phyloP scores from a whole-genome alignment of 1,284 basidiomycete species.

The Moniliophthora roreri region DNA sequence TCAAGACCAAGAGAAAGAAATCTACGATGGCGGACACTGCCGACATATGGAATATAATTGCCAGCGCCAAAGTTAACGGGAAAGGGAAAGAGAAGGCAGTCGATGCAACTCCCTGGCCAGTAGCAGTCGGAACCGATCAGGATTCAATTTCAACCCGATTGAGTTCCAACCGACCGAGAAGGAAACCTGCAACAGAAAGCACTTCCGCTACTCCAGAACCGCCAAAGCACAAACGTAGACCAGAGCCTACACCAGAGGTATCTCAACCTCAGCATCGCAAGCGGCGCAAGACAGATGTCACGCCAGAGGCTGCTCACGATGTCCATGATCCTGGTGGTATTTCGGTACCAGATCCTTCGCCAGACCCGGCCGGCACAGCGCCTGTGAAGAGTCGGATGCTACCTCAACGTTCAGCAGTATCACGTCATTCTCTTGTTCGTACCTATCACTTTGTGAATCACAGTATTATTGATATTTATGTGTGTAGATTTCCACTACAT shows the following conservation, averaged over 20 bases:
- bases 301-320: not conserved
- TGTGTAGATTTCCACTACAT: constrained; percentile 17
- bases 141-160: not conserved
- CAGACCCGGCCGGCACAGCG: constrained; percentile 7
- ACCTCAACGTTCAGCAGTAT: not conserved
- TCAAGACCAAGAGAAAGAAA: constrained; percentile 10
- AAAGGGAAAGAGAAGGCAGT: not conserved
- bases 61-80: constrained; percentile 18
- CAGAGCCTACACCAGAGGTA: constrained; percentile 2
- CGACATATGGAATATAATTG: constrained; percentile 24
- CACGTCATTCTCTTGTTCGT: not conserved
- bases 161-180: not conserved
- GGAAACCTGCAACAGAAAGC: not conserved
- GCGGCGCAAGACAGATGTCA: constrained; percentile 24
- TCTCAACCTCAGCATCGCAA: constrained; percentile 19
- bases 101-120: not conserved
- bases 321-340: constrained; percentile 3
- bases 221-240: not conserved
- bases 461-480: not conserved
- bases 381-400: not conserved
- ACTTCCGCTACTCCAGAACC: not conserved
- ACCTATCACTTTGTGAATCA: not conserved
- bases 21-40: constrained; percentile 8
- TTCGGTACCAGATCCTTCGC: not conserved
- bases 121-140: not conserved